Conservation (phyloP, 345 rosid species). For the Brassica juncea region DNA sequence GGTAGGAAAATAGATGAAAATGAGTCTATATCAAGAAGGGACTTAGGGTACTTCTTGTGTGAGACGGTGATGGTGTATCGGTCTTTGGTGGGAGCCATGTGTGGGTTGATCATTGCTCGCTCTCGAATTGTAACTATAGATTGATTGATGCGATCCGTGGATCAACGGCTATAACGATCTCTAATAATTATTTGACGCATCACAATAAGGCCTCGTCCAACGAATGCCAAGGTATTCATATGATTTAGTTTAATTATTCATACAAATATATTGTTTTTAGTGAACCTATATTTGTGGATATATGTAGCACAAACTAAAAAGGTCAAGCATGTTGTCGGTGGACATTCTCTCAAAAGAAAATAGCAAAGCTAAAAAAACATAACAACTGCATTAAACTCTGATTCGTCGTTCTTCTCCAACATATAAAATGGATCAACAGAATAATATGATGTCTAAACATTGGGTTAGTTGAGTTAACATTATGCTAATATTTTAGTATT, state of each 20-base stretch:
- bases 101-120: conserved; percentile 82
- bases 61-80: conserved; percentile 62
- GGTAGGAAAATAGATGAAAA: too few species aligned
- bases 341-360: not conserved
- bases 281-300: conserved; percentile 1
- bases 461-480: conserved; percentile 8
- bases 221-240: conserved; percentile 67
- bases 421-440: not conserved
- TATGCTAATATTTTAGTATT: not conserved
- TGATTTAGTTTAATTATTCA: not conserved
- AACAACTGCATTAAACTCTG: conserved; percentile 10
- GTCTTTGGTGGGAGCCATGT: conserved; percentile 74
- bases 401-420: too few species aligned
- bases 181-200: conserved; percentile 78
- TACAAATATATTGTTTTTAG: not conserved
- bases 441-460: not conserved
- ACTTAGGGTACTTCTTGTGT: too few species aligned
- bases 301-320: not conserved
- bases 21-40: too few species aligned
- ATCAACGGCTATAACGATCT: conserved; percentile 78
- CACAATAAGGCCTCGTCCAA: conserved; percentile 84
- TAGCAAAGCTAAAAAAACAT: not conserved
- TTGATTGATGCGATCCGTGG: conserved; percentile 70
- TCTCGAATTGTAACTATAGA: conserved; percentile 69
- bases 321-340: conserved; percentile 32